Base-by-base conservation (phyloP, 768 basidiomycete genomes). In the Panaeolus papilionaceus region DNA sequence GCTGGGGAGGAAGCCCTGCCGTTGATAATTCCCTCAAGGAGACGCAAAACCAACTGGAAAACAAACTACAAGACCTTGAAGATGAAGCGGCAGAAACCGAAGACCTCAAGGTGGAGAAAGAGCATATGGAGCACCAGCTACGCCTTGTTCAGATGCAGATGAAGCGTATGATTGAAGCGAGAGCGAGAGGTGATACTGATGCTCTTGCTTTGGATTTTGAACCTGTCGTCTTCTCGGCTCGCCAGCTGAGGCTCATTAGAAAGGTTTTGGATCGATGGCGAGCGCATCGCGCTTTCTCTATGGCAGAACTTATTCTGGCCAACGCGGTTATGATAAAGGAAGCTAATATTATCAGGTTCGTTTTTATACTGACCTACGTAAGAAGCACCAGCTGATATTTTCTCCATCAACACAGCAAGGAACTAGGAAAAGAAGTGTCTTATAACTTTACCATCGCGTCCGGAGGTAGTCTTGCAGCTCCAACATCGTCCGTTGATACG, bases 401-500 rank as follows among this genome's bases (percentile, higher is more conserved):
- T 18, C 44, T 51, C 65, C 67, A 9, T 69, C 37, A 66, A 67
- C 62, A 45, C 75, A 96, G 95, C 80, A 92, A 91, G 75, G 94
- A 96, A 77, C 87, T 98, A 49, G 84, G 87, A 38, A 96, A 97
- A 77, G 86, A 91, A 45, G 94, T 97, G 51, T 85, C 88, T 26
- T 99, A 95, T 78, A 98, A 99, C 79, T 97, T 98, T 75, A 91
- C 92, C 5, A 88, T 98, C 63, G 88, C 93, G n/a, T 90, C 95
- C 38, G 93, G 91, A 26, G 90, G 92, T 14, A 85, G 91, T 12
- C 81, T 95, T 20, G 91, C 91, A 23, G 87, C 89, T 2, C 95
- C 96, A 10, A 83, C 83, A 16, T 97, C 96, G 18, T 90, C 93
- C 2, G 86, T 94, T 58, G 95, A 95, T 75, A 91, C 90, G 33